Evolutionary conservation across 163 green algal genomes (phyloP).

Genomic region (Coccomyxa subellipsoidea): DNA sequence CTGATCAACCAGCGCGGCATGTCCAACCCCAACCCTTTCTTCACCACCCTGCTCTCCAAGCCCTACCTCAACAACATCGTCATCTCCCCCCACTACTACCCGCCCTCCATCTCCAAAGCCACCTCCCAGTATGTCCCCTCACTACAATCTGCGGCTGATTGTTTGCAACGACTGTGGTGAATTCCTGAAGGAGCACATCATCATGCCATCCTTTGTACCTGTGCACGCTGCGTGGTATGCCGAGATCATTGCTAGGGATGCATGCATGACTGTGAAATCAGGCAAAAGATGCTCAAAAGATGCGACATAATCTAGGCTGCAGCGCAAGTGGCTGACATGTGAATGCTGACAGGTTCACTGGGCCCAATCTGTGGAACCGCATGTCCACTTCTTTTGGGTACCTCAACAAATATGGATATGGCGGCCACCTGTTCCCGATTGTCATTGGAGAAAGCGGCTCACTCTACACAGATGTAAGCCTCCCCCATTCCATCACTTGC

Average conservation of each 20-base stretch:
- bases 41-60: neutral
- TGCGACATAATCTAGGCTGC: too few species aligned
- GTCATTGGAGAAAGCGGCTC: constrained; percentile 19
- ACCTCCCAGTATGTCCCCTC: neutral
- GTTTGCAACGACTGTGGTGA: too few species aligned
- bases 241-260: too few species aligned
- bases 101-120: constrained; percentile 24
- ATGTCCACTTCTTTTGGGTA: constrained; percentile 12
- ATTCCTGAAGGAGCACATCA: too few species aligned
- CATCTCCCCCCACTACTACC: constrained; percentile 33
- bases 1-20: constrained; percentile 16
- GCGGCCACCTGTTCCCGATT: constrained; percentile 11
- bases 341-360: neutral
- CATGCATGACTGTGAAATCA: too few species aligned
- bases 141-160: too few species aligned
- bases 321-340: neutral
- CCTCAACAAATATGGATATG: constrained; percentile 14
- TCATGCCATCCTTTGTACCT: too few species aligned
- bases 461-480: neutral
- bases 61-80: constrained; percentile 25
- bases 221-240: too few species aligned
- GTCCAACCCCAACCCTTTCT: constrained; percentile 29
- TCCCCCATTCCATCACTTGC: neutral
- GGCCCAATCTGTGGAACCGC: neutral
- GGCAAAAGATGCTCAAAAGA: too few species aligned